These are phyloP conservation scores for Triticum urartu DNA, from an alignment of 176 grass and related monocot genomes.

Conservation along the genomic window DNA sequence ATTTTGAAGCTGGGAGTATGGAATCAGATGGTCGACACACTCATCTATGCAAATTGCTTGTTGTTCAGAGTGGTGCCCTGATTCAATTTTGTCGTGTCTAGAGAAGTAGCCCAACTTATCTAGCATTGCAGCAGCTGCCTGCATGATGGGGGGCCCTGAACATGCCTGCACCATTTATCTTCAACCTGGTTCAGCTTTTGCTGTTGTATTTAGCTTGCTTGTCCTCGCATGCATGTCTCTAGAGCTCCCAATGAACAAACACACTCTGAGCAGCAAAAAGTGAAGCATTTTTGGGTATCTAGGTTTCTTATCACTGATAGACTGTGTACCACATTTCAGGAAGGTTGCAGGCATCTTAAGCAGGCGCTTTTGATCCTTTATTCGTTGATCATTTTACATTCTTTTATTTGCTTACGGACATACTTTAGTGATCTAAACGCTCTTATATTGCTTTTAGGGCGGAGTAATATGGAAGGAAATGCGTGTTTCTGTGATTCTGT, in stretches of 20 bases:
- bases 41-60: not conserved
- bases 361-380: not conserved
- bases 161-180: not conserved
- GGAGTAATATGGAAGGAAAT: too few species aligned
- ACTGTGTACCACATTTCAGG: slow-evolving; percentile 24
- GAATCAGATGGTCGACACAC: not conserved
- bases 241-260: not conserved
- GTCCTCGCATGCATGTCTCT: slow-evolving; percentile 28
- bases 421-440: too few species aligned
- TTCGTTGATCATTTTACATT: not conserved
- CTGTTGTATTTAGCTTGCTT: slow-evolving; percentile 33
- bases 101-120: not conserved
- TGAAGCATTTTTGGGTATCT: not conserved
- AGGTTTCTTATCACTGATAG: slow-evolving; percentile 21
- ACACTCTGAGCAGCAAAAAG: slow-evolving; percentile 21
- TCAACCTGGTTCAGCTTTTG: slow-evolving; percentile 29
- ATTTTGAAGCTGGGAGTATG: not conserved
- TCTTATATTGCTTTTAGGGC: too few species aligned
- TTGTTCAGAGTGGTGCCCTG: not conserved
- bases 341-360: not conserved
- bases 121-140: slow-evolving; percentile 3
- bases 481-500: too few species aligned
- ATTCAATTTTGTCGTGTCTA: not conserved
- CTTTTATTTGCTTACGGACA: too few species aligned
- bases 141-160: not conserved